Conservation (phyloP, 225 moss, liverwort and hornwort species). For the Thuidium tamariscinum region DNA sequence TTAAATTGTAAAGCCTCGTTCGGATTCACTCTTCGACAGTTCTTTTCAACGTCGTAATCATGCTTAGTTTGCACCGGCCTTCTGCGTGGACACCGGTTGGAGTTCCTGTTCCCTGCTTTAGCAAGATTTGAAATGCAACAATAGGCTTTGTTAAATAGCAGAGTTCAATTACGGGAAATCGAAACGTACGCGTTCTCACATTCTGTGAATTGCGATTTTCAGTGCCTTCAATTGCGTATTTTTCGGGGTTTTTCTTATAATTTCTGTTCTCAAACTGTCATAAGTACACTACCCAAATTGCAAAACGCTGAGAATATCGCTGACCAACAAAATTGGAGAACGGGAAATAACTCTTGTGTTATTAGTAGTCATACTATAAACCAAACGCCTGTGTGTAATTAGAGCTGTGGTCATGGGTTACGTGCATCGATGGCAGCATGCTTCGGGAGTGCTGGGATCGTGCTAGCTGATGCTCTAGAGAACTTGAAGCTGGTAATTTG, state of each 20-base stretch:
- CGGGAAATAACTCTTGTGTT: not conserved
- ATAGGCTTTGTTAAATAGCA: not conserved
- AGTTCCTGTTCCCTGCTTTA: not conserved
- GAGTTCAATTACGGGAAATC: not conserved
- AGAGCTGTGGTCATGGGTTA: not conserved
- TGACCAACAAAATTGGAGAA: not conserved
- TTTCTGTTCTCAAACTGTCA: not conserved
- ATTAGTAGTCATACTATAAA: not conserved
- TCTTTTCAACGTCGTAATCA: not conserved
- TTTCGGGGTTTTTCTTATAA: not conserved
- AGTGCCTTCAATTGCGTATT: not conserved
- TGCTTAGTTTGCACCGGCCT: not conserved
- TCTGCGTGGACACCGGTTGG: not conserved
- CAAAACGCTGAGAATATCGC: not conserved
- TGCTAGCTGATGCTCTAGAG: no score
- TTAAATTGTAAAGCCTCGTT: not conserved
- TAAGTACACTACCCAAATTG: not conserved
- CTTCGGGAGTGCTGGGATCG: no score
- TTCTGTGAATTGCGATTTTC: not conserved
- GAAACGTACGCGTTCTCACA: not conserved
- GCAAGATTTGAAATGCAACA: not conserved
- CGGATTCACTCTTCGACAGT: not conserved
- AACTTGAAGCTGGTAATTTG: no score
- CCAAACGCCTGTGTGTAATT: not conserved
- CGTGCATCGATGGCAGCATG: not conserved